These are phyloP conservation scores for Torrubiella hemipterigena DNA, from an alignment of 2,329 filamentous ascomycete species.

Conservation along the genomic window DNA sequence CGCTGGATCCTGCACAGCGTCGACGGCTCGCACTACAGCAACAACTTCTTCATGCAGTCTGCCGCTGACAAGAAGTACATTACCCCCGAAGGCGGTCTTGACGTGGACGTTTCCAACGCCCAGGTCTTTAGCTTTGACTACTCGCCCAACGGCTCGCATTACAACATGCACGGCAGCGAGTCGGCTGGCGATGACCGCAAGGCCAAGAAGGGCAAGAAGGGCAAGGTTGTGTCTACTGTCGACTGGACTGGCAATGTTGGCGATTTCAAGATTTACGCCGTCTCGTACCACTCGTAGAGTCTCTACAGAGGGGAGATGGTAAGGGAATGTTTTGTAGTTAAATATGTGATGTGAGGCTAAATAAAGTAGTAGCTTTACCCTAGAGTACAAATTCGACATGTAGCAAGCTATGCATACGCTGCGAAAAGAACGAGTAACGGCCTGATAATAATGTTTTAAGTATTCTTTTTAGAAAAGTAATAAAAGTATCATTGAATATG, in stretches of 20 bases:
- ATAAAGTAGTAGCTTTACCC: too few relatives aligned
- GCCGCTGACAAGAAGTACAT: constrained; percentile 14
- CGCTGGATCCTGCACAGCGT: constrained; percentile 35
- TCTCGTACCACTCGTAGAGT: constrained; percentile 6
- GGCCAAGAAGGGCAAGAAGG: constrained; percentile 1
- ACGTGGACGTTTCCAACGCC: constrained; percentile 2
- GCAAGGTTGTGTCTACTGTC: too few relatives aligned
- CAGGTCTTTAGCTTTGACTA: constrained; percentile 6
- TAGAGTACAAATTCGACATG: too few relatives aligned
- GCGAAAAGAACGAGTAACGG: too few relatives aligned
- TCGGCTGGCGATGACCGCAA: neutral
- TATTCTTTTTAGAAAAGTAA: too few relatives aligned
- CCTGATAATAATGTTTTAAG: too few relatives aligned
- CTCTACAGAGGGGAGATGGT: too few relatives aligned
- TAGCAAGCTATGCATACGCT: too few relatives aligned
- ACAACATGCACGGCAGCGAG: constrained; percentile 3
- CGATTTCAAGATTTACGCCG: constrained; percentile 4
- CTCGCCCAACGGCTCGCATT: neutral
- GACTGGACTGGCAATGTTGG: constrained; percentile 2
- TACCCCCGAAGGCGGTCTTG: constrained; percentile 6
- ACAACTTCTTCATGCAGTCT: constrained; percentile 12
- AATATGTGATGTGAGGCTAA: too few relatives aligned
- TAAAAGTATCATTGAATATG: too few relatives aligned
- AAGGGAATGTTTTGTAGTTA: too few relatives aligned
- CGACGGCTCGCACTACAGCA: constrained; percentile 11